A percentile compares a stretch with the other conserved stretches of the same genome.
Conservation (phyloP, 164 flowering plant genomes). For the Magnolia officinalis region DNA sequence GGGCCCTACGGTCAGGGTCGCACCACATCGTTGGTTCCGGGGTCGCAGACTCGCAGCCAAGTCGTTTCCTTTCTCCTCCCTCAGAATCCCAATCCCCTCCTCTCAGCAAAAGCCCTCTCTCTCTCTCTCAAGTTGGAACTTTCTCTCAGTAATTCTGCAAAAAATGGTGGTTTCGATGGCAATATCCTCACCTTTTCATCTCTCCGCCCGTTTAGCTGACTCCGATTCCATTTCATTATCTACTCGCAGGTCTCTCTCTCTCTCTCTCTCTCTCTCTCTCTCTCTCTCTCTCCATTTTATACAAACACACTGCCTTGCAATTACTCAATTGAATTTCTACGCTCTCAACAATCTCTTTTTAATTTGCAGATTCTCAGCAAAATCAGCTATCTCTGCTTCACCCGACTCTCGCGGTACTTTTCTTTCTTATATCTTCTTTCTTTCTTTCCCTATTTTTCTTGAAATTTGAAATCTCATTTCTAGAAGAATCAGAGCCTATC, state of each 20-base stretch:
- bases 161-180: background rate
- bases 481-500: no score
- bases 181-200: conserved; percentile 22
- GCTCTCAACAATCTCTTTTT: background rate
- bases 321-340: background rate
- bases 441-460: no score
- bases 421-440: background rate
- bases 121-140: background rate
- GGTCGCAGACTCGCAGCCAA: no score
- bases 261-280: background rate
- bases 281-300: background rate
- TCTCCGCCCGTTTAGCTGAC: conserved; percentile 23
- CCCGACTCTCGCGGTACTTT: conserved; percentile 14
- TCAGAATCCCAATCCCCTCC: background rate
- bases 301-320: background rate
- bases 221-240: background rate
- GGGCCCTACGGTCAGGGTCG: no score
- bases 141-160: background rate
- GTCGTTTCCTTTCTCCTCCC: background rate
- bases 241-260: conserved; percentile 9
- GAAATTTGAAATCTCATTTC: background rate
- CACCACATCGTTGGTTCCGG: no score
- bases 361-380: conserved; percentile 9
- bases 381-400: conserved; percentile 13
- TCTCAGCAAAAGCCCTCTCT: background rate